Evolutionary conservation across 345 rosid species (phyloP), one percentile per base, ranked within the genome.

Genomic region (Brassica carinata): DNA sequence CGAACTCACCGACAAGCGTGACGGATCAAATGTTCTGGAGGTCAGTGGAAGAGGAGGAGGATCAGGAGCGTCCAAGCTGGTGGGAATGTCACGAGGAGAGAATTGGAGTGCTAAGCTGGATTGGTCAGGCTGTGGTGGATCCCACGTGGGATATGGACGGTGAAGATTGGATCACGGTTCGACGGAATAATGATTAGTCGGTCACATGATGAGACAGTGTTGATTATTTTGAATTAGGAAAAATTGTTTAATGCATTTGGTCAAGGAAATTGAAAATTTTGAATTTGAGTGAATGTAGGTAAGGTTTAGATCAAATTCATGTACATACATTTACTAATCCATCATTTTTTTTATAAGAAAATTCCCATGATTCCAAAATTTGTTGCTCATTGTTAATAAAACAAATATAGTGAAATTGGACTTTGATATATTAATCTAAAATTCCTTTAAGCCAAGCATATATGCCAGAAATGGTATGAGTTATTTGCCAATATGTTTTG

Each of bases 1-100:
- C 86, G 33, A 75, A 38, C 69, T 93, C 98, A 69, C 98, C 98
- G 31, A 93, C 98, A 31, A 91, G 94, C 64, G 83, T 90, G 77
- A 88, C 89, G 38, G 97, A 93, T 76, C 88, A 85, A 68, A 84
- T 82, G 30, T 82, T 89, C 45, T 91, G 98, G 98, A 87, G 79
- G 27, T 62, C 80, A 38, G 70, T 80, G 61, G 85, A 80, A 57
- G 82, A 78, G 58, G 75, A 34, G 27, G 76, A 19, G 7, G 75
- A 64, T 38, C 72, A 34, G 27, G 76, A 19, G 7, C 76, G 67
- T 38, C 72, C 83, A 29, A 82, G 77, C 31, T 48, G 78, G 23
- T 76, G 70, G 77, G 84, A 72, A 34, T 76, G 74, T 77, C 75
- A 77, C 71, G 77, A 65, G 81, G 78, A 83, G 65, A 90, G 93